Conservation (phyloP, 2,329 filamentous ascomycete genomes). For the Colletotrichum musicola region DNA sequence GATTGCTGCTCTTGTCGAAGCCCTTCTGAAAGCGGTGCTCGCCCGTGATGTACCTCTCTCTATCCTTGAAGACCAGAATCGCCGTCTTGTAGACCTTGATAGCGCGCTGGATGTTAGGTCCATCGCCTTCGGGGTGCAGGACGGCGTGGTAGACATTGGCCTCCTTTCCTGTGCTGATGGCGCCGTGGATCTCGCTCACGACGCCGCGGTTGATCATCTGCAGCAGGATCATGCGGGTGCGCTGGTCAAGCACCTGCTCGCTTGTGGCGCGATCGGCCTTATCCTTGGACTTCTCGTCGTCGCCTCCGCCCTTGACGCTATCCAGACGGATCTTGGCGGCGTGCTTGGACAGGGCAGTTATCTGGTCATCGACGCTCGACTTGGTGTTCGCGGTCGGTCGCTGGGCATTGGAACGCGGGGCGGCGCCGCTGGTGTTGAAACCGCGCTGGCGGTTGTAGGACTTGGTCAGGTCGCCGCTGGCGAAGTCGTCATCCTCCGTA, state of each 20-base stretch:
- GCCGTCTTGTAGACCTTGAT: slow-evolving; percentile 99
- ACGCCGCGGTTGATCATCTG: slow-evolving; percentile 95
- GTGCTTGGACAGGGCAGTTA: slow-evolving; percentile 85
- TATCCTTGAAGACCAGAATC: slow-evolving; percentile 97
- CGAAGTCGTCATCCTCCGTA: too few species aligned
- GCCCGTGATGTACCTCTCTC: slow-evolving; percentile 94
- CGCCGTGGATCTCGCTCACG: slow-evolving; percentile 92
- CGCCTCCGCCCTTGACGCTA: slow-evolving; percentile 60
- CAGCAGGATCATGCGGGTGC: slow-evolving; percentile 93
- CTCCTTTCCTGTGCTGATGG: slow-evolving; percentile 96
- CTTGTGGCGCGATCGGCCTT: slow-evolving; percentile 93
- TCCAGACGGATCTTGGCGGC: slow-evolving; percentile 88
- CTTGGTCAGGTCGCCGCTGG: slow-evolving; percentile 86
- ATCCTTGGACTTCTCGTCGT: slow-evolving; percentile 76
- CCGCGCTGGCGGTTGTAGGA: slow-evolving; percentile 88
- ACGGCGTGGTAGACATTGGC: slow-evolving; percentile 97
- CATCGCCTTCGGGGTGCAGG: slow-evolving; percentile 68
- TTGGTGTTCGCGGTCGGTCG: slow-evolving; percentile 84
- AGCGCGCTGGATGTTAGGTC: slow-evolving; percentile 78
- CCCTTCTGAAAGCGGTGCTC: slow-evolving; percentile 93
- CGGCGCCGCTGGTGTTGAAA: slow-evolving; percentile 75
- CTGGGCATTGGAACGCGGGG: slow-evolving; percentile 82
- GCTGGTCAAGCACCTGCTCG: slow-evolving; percentile 93
- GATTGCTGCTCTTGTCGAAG: slow-evolving; percentile 93
- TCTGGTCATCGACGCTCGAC: slow-evolving; percentile 87